These are phyloP conservation scores for Fraxinus latifolia DNA, from an alignment of 305 asterid genomes.

Conservation along the genomic window DNA sequence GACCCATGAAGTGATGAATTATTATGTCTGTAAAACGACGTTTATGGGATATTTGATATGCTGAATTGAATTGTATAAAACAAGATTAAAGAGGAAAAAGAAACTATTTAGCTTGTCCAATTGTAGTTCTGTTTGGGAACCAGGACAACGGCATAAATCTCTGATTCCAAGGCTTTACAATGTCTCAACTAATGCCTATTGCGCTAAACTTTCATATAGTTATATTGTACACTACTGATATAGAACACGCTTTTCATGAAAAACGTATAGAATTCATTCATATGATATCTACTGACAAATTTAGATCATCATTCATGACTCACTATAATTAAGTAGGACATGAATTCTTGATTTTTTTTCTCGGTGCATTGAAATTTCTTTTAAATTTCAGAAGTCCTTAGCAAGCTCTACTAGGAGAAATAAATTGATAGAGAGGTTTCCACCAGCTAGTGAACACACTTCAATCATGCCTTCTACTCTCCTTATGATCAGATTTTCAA, in stretches of 20 bases:
- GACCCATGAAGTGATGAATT: neutral
- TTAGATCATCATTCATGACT: neutral
- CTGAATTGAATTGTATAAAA: neutral
- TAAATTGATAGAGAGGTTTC: constrained; percentile 21
- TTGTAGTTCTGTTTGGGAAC: neutral
- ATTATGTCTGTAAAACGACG: neutral
- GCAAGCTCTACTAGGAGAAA: constrained; percentile 22
- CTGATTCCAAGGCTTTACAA: neutral
- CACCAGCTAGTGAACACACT: constrained; percentile 20
- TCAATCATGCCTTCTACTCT: neutral
- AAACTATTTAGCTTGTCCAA: neutral
- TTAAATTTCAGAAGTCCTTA: neutral
- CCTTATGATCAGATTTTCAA: neutral
- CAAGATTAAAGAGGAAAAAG: neutral
- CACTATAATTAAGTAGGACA: neutral
- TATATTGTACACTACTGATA: neutral
- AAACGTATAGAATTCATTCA: neutral
- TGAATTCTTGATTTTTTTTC: neutral
- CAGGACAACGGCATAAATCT: neutral
- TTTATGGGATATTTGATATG: neutral
- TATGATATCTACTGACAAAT: neutral
- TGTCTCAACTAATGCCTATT: neutral
- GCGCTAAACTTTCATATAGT: neutral
- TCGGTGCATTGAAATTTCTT: neutral
- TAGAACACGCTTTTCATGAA: neutral